These are phyloP conservation scores for Fusarium sp. DNA, from an alignment of 2,329 filamentous ascomycete genomes.

Conservation along the genomic window DNA sequence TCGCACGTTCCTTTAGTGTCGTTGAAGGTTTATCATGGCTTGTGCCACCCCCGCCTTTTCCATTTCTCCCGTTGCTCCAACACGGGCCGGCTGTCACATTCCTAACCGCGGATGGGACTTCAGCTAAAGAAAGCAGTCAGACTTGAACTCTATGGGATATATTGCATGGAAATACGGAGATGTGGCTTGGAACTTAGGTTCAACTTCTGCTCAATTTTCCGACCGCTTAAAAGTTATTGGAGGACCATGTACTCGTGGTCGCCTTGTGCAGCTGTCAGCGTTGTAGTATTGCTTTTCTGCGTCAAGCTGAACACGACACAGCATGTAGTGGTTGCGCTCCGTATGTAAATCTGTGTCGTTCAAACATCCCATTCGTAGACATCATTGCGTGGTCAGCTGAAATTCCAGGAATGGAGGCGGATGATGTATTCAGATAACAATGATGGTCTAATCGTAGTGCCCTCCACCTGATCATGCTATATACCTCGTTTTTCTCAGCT, in stretches of 20 bases:
- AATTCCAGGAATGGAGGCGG: background rate
- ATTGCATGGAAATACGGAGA: background rate
- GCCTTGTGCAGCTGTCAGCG: background rate
- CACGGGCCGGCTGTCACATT: background rate
- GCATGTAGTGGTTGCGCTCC: background rate
- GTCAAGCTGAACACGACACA: background rate
- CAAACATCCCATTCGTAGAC: background rate
- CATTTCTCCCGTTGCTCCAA: background rate
- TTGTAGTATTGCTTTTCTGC: background rate
- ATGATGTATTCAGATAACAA: background rate
- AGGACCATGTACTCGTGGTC: background rate
- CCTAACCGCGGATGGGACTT: background rate
- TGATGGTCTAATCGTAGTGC: fast-evolving
- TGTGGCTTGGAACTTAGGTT: background rate
- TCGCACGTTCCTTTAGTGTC: background rate
- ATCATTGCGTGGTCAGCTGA: background rate
- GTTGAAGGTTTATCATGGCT: background rate
- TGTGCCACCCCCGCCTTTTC: background rate
- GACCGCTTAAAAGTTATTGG: background rate
- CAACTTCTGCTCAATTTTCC: background rate
- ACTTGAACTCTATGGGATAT: background rate
- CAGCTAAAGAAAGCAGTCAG: background rate
- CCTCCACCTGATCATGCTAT: fast-evolving
- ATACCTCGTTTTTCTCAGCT: background rate
- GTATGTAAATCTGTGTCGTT: background rate